Conservation (phyloP, 2,329 filamentous ascomycete genomes). For the Aspergillus aculeatus region DNA sequence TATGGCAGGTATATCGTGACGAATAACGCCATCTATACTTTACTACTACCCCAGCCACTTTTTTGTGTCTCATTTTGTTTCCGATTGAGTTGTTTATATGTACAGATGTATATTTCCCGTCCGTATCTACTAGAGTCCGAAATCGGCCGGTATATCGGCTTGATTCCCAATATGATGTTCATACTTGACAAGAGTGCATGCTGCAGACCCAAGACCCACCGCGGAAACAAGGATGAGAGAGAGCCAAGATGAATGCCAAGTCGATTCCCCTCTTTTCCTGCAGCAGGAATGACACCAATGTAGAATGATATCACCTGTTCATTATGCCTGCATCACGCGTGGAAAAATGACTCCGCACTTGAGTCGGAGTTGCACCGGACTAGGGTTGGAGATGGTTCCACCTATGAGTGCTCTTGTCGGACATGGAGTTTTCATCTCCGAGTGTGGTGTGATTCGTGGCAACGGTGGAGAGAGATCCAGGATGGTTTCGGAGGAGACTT, state of each 20-base stretch:
- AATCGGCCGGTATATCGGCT: neutral
- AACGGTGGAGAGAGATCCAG: neutral
- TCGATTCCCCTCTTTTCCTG: neutral
- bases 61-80: slow-evolving; percentile 4
- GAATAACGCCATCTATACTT: slow-evolving; percentile 22
- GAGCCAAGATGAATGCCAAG: neutral
- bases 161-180: neutral
- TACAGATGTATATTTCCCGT: slow-evolving; percentile 28
- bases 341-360: neutral
- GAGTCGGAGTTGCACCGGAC: neutral
- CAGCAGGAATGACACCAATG: no score
- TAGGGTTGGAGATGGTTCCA: neutral
- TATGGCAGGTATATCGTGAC: slow-evolving; percentile 24
- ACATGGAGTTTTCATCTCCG: neutral
- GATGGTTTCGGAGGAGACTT: neutral
- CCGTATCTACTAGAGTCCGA: neutral
- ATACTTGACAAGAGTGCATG: neutral
- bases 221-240: no score
- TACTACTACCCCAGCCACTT: slow-evolving; percentile 12
- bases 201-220: neutral
- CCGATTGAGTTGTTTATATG: slow-evolving; percentile 12
- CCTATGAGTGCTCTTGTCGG: neutral
- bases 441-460: neutral
- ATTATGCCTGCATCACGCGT: neutral
- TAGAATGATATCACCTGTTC: neutral